Evolutionary conservation across 192 early-diverging fungal species (phyloP).

Genomic region (Backusella tarrabulga): DNA sequence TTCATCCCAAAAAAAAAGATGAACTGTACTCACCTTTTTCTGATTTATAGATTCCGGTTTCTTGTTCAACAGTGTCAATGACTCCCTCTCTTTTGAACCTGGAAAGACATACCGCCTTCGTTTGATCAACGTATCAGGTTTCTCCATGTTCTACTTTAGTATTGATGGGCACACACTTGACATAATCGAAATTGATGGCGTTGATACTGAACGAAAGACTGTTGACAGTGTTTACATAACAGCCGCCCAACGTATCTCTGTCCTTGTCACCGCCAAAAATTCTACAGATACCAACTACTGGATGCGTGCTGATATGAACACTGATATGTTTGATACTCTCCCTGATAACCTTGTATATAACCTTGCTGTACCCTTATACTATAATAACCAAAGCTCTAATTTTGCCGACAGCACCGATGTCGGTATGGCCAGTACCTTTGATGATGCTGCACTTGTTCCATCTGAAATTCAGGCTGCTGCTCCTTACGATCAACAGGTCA

Average conservation of each 20-base stretch:
- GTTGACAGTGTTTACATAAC: conserved; percentile 59
- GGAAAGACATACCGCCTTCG: conserved; percentile 79
- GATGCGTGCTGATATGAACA: conserved; percentile 75
- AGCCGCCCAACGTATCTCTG: conserved; percentile 78
- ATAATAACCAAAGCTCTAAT: conserved; percentile 36
- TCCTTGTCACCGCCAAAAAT: conserved; percentile 74
- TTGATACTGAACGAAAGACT: conserved; percentile 54
- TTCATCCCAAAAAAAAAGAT: background rate
- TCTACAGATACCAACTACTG: conserved; percentile 60
- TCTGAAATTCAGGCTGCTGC: conserved; percentile 39
- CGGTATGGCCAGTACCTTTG: conserved; percentile 48
- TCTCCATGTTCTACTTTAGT: conserved; percentile 62
- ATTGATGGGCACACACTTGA: conserved; percentile 68
- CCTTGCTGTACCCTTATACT: conserved; percentile 57
- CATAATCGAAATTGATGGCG: conserved; percentile 74
- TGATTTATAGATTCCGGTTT: conserved; percentile 46
- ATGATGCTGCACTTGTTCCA: conserved; percentile 57
- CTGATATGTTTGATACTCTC: conserved; percentile 70
- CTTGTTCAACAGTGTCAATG: conserved; percentile 46
- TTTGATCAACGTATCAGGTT: conserved; percentile 71
- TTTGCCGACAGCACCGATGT: conserved; percentile 21
- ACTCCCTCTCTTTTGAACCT: conserved; percentile 49
- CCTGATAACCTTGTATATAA: conserved; percentile 56
- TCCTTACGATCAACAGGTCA: conserved; percentile 45
- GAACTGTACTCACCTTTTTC: background rate